Evolutionary conservation across 257 asterid genomes (phyloP), one percentile per base, ranked within the genome.

Genomic region (Penstemon eatonii): DNA sequence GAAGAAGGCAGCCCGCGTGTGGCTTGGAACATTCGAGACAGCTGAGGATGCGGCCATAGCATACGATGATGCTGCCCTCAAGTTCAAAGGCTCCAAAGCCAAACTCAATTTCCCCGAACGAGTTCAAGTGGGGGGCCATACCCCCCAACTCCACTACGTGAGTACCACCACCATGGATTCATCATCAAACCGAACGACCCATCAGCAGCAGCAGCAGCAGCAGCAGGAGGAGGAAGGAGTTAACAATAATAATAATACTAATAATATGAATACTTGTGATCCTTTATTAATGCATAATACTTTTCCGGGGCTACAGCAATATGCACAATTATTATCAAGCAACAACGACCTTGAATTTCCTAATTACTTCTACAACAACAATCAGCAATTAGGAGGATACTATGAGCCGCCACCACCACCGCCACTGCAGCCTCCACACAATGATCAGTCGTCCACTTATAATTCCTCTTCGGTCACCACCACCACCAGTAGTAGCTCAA

Each of bases 41-140:
- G 96, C 95, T 1, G 97, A 90, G 84, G 93, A 78, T 51, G 97
- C 97, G 3, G 97, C 97, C 5, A 80, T 87, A 53, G 96, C 96
- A n/a, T 89, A 89, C 86, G 96, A 89, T 61, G 92, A 87, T 0
- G 96, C 96, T 41, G 96, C 96, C 0, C 86, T 90, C 36, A 80
- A 46, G 46, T 90, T 90, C 96, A 90, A 90, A 75, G 96, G 96
- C 66, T 49, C 89, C 71, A 90, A 90, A 60, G 96, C 96, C 55
- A 90, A 90, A 66, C 96, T 90, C 76, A 90, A 89, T 56, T 89
- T 89, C 80, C 96, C 96, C 1, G 85, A 85, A 45, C 68, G 96
- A 3, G 86, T 85, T 18, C 92, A 85, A 54, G 90, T 1, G 33
- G 33, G 33, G 33, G 33, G 83, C 47, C 68, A 71, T 40, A 66